Conservation (phyloP, 108 stramenopile genomes). For the Cylindrotheca fusiformis region DNA sequence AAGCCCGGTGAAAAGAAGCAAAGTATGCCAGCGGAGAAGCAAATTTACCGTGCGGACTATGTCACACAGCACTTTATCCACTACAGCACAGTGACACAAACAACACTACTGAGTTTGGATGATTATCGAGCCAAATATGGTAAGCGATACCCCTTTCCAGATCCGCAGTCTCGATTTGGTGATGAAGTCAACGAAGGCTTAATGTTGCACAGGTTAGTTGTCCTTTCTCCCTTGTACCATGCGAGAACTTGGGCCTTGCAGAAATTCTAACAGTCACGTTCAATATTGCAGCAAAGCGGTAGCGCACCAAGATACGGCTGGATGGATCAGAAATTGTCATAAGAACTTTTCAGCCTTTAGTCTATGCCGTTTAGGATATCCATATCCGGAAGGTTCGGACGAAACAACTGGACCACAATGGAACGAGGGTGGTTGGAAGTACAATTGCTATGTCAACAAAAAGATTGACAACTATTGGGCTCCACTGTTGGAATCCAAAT, state of each 20-base stretch:
- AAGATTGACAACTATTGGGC: slow-evolving; percentile 63
- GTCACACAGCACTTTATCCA: slow-evolving; percentile 85
- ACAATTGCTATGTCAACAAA: slow-evolving; percentile 75
- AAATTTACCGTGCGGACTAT: slow-evolving; percentile 48
- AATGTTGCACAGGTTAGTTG: not conserved
- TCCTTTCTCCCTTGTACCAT: too few relatives aligned
- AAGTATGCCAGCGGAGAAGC: slow-evolving; percentile 62
- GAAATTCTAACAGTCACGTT: too few relatives aligned
- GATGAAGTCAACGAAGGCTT: slow-evolving; percentile 65
- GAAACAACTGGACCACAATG: slow-evolving; percentile 7
- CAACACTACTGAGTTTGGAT: slow-evolving; percentile 46
- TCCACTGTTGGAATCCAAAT: slow-evolving; percentile 39
- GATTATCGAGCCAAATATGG: slow-evolving; percentile 42
- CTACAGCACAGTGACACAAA: slow-evolving; percentile 74
- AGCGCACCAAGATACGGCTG: slow-evolving; percentile 50
- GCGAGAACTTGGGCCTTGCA: too few relatives aligned
- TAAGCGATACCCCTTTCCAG: slow-evolving; percentile 37
- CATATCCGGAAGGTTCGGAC: slow-evolving; percentile 50
- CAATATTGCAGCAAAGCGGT: slow-evolving; percentile 59
- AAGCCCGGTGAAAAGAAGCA: slow-evolving; percentile 56
- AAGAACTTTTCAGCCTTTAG: slow-evolving; percentile 10
- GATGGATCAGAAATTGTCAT: slow-evolving; percentile 51
- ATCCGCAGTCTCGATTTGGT: slow-evolving; percentile 50
- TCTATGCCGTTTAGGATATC: slow-evolving; percentile 58
- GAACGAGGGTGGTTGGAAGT: slow-evolving; percentile 54